Evolutionary conservation across 768 basidiomycete species (phyloP), one percentile per base, ranked within the genome.

Genomic region (Mycena indigotica): DNA sequence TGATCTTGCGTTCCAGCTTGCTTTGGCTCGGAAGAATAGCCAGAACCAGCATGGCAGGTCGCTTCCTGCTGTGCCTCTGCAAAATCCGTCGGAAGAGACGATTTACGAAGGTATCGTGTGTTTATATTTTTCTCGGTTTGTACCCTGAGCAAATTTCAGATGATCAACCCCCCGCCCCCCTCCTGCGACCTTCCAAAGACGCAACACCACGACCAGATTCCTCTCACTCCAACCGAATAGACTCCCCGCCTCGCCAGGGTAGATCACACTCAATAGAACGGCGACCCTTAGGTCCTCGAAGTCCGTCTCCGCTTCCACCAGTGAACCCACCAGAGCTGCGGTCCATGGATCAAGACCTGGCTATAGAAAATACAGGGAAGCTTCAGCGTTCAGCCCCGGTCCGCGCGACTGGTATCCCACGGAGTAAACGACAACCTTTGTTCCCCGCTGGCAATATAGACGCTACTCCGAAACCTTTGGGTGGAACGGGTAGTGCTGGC

Each of bases 1-100:
- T 64, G 89, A 95, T 67, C 76, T 96, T 52, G 81, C 86, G 21
- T 78, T 84, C 75, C 86, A 88, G 48, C 73, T 97, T 51, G 91
- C 91, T 60, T 75, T 96, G 49, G 95, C 95, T 4, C 78, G 91
- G 58, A 82, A 83, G 63, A 97, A 97, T 68, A 93, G 92, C 68
- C 80, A 87, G 66, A 89, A 81, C 69, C 92, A 93, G 64, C 80
- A 83, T 56, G 80, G 77, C 17, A 80, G 80, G 48, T 67, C 75
- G 41, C 56, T 75, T 10, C 64, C 70, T 44, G 63, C 75, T 44
- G 61, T 81, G 52, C 65, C 74, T 5, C 66, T 80, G 62, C 82
- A 84, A 16, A 72, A 66, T 26, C 77, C 82, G 3, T 67, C 80
- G 16, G 86, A 88, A 62, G 82, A 83, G 26, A 89, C 85, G 2